Evolutionary conservation across 1,139 yeast genomes (phyloP), one percentile per base, ranked within the genome.

Genomic region (Debaryomyces singareniensis): DNA sequence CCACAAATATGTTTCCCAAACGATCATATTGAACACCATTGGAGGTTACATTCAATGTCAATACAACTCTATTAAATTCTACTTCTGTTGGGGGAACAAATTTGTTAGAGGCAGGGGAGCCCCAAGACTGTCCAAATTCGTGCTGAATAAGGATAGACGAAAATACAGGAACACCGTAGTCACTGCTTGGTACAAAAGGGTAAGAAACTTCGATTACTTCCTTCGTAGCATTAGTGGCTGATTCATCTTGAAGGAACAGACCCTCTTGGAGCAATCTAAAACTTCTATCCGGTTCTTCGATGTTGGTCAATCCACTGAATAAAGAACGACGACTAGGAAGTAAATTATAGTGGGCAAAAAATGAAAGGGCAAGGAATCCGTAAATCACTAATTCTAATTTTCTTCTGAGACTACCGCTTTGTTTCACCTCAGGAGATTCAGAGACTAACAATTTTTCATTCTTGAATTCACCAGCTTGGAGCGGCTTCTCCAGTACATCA

Each of bases 1-100:
- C 71, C 16, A 85, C 51, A 44, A 71, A 80, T 16, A 85, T 53
- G 45, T 83, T 85, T 10, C 80, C 83, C 43, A 85, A 61, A 35
- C 95, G 64, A 49, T 85, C 95, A 44, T 73, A 84, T 51, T 85
- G 95, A 10, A 74, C 69, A 7, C 93, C 91, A 27, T 57, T 61
- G 4, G 76, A 76, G 5, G 71, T 55, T 3, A 82, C 77, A 29
- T 73, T 66, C 29, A 85, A 57, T 4, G 75, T 67, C 28, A 83
- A 55, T 0, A 75, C 69, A 11, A 83, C 85, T 39, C 71, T 72
- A 42, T 78, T 75, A 53, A 75, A 85, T 1, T 57, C 52, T 5
- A 52, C 35, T 3, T 45, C 42, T n/a, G n/a, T n/a, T 5, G 68
- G 64, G 1, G 64, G 54, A 3, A 37, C 33, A 33, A 55, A 55